phyloP scores from a whole-genome alignment of 208 protist species.

The Paratrypanosoma confusum region DNA sequence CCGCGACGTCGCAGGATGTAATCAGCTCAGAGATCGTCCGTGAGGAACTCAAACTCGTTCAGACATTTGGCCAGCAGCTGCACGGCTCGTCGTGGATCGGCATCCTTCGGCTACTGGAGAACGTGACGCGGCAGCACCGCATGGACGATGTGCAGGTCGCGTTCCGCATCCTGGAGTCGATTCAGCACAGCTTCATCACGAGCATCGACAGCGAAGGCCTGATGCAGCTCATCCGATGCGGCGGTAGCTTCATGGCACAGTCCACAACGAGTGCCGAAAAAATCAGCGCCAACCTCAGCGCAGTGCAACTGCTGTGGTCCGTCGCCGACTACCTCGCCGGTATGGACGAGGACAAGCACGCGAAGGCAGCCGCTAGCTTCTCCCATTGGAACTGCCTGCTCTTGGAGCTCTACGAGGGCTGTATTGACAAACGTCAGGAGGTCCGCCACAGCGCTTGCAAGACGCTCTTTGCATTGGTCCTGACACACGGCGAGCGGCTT shows the following conservation, averaged over 20 bases:
- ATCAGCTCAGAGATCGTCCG: slow-evolving; percentile 12
- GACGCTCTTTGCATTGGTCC: slow-evolving; percentile 71
- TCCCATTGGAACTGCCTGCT: slow-evolving; percentile 30
- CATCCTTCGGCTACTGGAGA: slow-evolving; percentile 30
- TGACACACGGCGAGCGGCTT: slow-evolving; percentile 61
- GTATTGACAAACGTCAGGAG: slow-evolving; percentile 45
- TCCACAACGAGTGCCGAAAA: slow-evolving; percentile 17
- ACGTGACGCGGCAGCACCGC: background rate
- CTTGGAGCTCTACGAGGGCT: slow-evolving; percentile 36
- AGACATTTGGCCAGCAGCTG: slow-evolving; percentile 45
- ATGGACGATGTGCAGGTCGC: slow-evolving; percentile 21
- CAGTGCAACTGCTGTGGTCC: slow-evolving; percentile 79
- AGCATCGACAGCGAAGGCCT: slow-evolving; percentile 35
- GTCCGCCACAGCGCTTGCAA: slow-evolving; percentile 72
- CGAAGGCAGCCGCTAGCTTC: background rate
- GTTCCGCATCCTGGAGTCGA: slow-evolving; percentile 55
- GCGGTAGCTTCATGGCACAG: slow-evolving; percentile 42
- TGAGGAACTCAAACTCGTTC: slow-evolving; percentile 40
- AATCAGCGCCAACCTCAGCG: slow-evolving; percentile 72
- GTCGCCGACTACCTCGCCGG: slow-evolving; percentile 62
- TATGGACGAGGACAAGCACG: slow-evolving; percentile 9
- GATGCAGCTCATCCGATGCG: slow-evolving; percentile 37
- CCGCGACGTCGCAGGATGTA: too few relatives aligned
- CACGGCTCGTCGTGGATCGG: slow-evolving; percentile 31
- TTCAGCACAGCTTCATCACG: slow-evolving; percentile 67